These are phyloP conservation scores for Echium plantagineum DNA, from an alignment of 257 asterid genomes.

Conservation along the genomic window DNA sequence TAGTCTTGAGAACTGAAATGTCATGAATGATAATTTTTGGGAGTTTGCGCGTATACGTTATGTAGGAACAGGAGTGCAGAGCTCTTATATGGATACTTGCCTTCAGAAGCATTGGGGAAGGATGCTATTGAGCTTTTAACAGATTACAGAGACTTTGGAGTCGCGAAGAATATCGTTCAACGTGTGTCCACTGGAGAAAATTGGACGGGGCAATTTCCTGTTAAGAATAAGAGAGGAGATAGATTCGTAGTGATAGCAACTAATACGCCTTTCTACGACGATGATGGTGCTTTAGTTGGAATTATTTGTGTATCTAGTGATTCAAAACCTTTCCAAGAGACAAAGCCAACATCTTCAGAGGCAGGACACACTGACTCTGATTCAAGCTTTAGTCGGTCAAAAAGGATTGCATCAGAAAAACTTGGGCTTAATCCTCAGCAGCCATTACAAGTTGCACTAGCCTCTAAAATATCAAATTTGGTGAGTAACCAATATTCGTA, in stretches of 20 bases:
- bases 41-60: not conserved
- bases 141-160: constrained; percentile 31
- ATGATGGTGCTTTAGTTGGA: constrained; percentile 61
- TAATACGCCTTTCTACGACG: constrained; percentile 72
- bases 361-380: constrained; percentile 21
- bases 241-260: constrained; percentile 48
- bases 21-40: not conserved
- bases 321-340: constrained; percentile 48
- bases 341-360: constrained; percentile 21
- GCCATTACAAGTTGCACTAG: constrained; percentile 72
- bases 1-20: not conserved
- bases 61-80: constrained; percentile 85
- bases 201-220: constrained; percentile 87
- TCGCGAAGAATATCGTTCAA: constrained; percentile 37
- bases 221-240: constrained; percentile 49
- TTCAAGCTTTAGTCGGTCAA: constrained; percentile 32
- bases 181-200: constrained; percentile 53
- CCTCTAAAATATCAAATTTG: constrained; percentile 75
- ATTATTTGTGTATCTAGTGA: constrained; percentile 56
- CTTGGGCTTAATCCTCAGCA: constrained; percentile 80
- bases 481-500: constrained; percentile 31
- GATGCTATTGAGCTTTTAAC: constrained; percentile 42
- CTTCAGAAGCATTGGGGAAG: constrained; percentile 61
- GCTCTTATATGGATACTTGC: constrained; percentile 51
- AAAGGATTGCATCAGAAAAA: constrained; percentile 36